Percentiles rank a stretch among this genome's conserved stretches.
phyloP scores from a whole-genome alignment of 176 grass and related monocot species.

The Lolium perenne region DNA sequence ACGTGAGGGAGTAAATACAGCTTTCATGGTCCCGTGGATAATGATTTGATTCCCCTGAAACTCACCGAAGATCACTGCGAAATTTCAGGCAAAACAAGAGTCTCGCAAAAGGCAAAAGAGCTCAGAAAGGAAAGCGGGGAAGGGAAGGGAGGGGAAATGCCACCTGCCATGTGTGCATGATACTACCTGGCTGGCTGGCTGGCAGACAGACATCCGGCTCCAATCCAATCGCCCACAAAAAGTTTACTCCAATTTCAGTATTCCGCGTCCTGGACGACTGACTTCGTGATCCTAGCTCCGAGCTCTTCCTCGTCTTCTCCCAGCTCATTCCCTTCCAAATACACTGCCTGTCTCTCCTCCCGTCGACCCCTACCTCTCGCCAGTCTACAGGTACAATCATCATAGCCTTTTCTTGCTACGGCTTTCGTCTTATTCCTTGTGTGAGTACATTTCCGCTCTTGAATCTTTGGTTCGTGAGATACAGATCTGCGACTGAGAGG shows the following conservation, averaged over 20 bases:
- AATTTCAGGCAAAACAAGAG: not conserved
- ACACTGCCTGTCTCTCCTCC: not conserved
- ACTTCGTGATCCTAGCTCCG: not conserved
- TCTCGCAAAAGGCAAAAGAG: not conserved
- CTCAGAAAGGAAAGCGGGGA: not conserved
- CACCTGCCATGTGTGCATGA: not conserved
- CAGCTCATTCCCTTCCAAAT: not conserved
- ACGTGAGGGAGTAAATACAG: not conserved
- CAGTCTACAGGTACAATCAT: conserved; percentile 19
- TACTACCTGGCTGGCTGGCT: conserved; percentile 2
- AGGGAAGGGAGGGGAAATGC: not conserved
- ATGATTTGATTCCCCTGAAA: conserved; percentile 6
- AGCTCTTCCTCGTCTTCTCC: not conserved
- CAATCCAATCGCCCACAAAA: conserved; percentile 1
- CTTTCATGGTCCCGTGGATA: not conserved
- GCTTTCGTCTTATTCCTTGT: not conserved
- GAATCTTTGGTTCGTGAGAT: not conserved
- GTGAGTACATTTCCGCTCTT: not conserved
- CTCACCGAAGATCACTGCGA: not conserved
- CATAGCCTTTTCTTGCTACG: not conserved
- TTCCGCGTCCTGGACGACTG: conserved; percentile 29
- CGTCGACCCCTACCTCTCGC: not conserved
- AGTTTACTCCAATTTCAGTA: conserved; percentile 16
- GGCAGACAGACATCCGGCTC: conserved; percentile 21
- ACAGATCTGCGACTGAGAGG: not conserved